Evolutionary conservation across 1,139 yeast species (phyloP).

Genomic region (Taphrina populina): DNA sequence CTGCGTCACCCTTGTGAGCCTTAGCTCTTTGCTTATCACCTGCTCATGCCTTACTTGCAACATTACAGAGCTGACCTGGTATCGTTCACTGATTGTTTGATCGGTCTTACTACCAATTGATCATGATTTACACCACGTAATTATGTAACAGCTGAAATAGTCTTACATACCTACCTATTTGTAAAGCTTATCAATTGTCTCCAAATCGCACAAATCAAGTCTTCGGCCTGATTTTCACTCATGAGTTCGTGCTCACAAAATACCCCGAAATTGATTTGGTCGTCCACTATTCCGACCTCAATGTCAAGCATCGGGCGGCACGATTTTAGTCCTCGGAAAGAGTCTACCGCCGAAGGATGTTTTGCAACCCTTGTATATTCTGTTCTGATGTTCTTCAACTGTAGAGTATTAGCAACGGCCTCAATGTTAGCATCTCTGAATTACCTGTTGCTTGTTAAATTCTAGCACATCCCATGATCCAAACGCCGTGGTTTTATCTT

Average conservation of each 20-base stretch:
- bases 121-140: too few species aligned
- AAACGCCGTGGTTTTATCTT: too few species aligned
- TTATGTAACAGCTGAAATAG: too few species aligned
- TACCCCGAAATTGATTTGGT: constrained; percentile 37
- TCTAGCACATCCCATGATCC: too few species aligned
- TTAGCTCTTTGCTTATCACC: too few species aligned
- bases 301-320: constrained; percentile 33
- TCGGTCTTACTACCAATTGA: too few species aligned
- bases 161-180: background rate
- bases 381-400: background rate
- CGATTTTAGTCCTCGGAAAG: background rate
- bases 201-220: constrained; percentile 5
- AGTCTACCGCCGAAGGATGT: constrained; percentile 1
- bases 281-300: constrained; percentile 39
- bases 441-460: too few species aligned
- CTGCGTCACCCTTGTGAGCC: too few species aligned
- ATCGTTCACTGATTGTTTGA: too few species aligned
- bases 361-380: constrained; percentile 13
- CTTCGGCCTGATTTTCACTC: background rate
- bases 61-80: too few species aligned
- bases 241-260: constrained; percentile 26
- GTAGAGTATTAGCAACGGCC: background rate
- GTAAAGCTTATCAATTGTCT: background rate
- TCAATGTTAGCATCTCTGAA: too few species aligned
- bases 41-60: too few species aligned